These are phyloP conservation scores for Mycena kentingensis DNA, from an alignment of 768 basidiomycete species.

Conservation along the genomic window DNA sequence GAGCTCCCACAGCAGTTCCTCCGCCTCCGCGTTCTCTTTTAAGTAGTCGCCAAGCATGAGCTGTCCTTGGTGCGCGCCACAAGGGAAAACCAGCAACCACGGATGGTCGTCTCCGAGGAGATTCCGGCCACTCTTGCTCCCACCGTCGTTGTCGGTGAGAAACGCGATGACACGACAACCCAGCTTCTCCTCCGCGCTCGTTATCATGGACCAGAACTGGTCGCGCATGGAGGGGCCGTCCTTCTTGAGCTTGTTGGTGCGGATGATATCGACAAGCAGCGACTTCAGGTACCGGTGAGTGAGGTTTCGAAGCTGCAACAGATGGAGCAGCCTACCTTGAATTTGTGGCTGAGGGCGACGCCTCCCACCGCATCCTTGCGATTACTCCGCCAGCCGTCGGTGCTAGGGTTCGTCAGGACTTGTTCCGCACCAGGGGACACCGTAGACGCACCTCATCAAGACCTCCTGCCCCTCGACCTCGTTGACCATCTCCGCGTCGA, in stretches of 20 bases:
- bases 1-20: slow-evolving; percentile 1
- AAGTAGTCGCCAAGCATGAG: slow-evolving; percentile 21
- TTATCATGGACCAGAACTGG: slow-evolving; percentile 4
- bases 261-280: no score
- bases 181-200: slow-evolving; percentile 1
- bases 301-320: no score
- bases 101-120: slow-evolving; percentile 3
- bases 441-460: slow-evolving; percentile 7
- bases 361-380: slow-evolving; percentile 7
- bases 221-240: neutral
- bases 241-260: no score
- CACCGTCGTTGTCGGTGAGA: slow-evolving; percentile 4
- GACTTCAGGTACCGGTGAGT: no score
- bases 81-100: slow-evolving; percentile 5
- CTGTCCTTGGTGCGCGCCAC: slow-evolving; percentile 17
- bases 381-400: slow-evolving; percentile 17
- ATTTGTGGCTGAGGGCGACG: slow-evolving; percentile 7
- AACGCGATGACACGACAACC: slow-evolving; percentile 3
- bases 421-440: neutral
- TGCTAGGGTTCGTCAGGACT: neutral
- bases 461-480: slow-evolving; percentile 13
- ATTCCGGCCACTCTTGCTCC: slow-evolving; percentile 8
- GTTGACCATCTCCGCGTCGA: slow-evolving; percentile 8
- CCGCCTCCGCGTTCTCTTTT: slow-evolving; percentile 12
- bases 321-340: slow-evolving; percentile 8